A percentile compares a stretch with the other conserved stretches of the same genome.
phyloP scores from a whole-genome alignment of 345 rosid species.

The Acer saccharum region DNA sequence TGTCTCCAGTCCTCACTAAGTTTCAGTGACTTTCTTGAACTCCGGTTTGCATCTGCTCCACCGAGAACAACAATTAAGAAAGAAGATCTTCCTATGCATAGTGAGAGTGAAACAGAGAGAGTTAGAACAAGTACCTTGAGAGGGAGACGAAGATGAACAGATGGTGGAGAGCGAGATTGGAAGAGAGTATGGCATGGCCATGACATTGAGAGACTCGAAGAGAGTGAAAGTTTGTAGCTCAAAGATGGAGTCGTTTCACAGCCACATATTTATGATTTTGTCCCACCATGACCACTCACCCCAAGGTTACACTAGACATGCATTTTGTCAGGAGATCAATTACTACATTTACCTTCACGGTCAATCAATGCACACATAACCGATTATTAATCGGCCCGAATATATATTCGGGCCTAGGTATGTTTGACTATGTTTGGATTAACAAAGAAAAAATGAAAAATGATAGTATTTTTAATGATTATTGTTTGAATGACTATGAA shows the following conservation, averaged over 20 bases:
- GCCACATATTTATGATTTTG: conserved; percentile 11
- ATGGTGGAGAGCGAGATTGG: conserved; percentile 34
- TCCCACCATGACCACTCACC: background rate
- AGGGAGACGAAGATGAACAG: conserved; percentile 44
- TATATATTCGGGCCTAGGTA: too few species aligned
- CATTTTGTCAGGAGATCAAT: too few species aligned
- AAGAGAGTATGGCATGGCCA: conserved; percentile 39
- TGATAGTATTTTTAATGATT: too few species aligned
- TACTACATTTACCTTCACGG: too few species aligned
- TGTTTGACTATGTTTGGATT: too few species aligned
- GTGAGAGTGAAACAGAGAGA: background rate
- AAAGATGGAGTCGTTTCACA: background rate
- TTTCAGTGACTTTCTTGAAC: conserved; percentile 51
- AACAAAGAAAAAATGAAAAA: too few species aligned
- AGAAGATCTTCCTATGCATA: background rate
- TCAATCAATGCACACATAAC: too few species aligned
- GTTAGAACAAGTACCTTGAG: conserved; percentile 37
- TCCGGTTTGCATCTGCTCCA: conserved; percentile 35
- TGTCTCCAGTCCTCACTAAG: conserved; percentile 86
- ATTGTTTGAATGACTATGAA: too few species aligned
- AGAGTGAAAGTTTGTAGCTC: background rate
- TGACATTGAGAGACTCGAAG: background rate
- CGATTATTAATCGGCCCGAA: too few species aligned
- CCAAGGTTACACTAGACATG: too few species aligned
- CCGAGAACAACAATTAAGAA: background rate